phyloP scores from a whole-genome alignment of 495 filamentous ascomycete genomes.

The Podospora anserina region DNA sequence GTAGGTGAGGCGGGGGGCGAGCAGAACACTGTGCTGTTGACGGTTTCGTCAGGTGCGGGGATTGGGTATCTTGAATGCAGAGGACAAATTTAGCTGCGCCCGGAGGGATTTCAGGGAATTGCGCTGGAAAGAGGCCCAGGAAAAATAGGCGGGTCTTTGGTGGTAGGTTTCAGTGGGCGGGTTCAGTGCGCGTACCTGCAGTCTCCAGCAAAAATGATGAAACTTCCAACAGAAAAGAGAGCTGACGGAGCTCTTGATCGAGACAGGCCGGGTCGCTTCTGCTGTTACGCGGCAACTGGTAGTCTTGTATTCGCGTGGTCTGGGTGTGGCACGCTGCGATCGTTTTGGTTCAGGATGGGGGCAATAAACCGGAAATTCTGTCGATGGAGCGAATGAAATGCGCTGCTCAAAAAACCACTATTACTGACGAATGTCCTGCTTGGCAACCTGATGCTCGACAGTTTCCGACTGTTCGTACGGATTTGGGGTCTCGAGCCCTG shows the following conservation, averaged over 20 bases:
- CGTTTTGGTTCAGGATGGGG: neutral
- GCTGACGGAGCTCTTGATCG: neutral
- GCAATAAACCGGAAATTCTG: neutral
- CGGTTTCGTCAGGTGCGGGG: neutral
- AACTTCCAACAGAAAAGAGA: neutral
- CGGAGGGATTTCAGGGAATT: neutral
- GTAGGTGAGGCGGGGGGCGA: neutral
- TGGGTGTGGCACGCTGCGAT: neutral
- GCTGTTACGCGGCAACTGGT: neutral
- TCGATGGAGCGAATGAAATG: neutral
- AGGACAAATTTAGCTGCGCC: neutral
- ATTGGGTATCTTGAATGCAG: neutral
- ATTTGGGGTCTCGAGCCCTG: neutral
- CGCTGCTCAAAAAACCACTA: neutral
- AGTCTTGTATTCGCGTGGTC: neutral
- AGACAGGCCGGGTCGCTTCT: neutral
- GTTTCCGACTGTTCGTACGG: neutral
- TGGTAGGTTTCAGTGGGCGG: neutral
- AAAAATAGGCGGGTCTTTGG: neutral
- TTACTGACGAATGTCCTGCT: neutral
- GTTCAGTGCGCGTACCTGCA: slow-evolving; percentile 4
- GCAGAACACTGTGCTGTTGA: neutral
- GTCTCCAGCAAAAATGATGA: neutral
- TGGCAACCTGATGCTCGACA: neutral
- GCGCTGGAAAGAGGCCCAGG: neutral